Conservation (phyloP, 345 rosid species). For the Syzygium oleosum region DNA sequence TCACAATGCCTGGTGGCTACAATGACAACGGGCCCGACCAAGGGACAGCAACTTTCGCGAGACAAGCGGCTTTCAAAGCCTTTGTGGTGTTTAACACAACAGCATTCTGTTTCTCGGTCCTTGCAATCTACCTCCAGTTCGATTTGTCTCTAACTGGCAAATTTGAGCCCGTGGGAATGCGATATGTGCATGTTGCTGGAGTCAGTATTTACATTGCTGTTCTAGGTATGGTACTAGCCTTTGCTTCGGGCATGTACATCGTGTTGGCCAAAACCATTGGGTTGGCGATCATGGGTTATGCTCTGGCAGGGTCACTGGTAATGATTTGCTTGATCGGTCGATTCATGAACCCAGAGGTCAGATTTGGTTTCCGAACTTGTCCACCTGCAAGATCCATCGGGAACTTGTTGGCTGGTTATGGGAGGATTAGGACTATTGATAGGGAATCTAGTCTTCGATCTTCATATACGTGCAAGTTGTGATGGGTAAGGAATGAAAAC, state of each 20-base stretch:
- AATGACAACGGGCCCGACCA: not conserved
- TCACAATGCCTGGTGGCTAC: conserved; percentile 12
- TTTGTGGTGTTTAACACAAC: conserved; percentile 2
- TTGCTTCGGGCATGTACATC: conserved; percentile 8
- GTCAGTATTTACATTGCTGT: conserved; percentile 7
- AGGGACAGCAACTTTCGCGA: not conserved
- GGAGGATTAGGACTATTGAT: not conserved
- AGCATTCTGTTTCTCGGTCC: conserved; percentile 7
- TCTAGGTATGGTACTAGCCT: conserved; percentile 6
- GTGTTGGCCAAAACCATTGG: conserved; percentile 4
- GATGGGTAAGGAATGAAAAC: not conserved
- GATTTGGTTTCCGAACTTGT: not conserved
- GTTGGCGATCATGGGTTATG: not conserved
- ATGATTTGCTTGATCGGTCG: not conserved
- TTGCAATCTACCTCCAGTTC: conserved; percentile 8
- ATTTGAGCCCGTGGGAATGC: not conserved
- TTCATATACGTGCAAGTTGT: not conserved
- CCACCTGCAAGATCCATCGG: not conserved
- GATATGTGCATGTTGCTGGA: not conserved
- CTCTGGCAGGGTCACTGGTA: not conserved
- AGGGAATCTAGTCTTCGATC: not conserved
- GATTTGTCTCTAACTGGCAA: conserved; percentile 1
- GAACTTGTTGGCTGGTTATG: not conserved
- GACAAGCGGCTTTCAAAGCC: not conserved
- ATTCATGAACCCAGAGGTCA: not conserved